phyloP scores from a whole-genome alignment of 768 basidiomycete genomes.

The Trametes coccinea region DNA sequence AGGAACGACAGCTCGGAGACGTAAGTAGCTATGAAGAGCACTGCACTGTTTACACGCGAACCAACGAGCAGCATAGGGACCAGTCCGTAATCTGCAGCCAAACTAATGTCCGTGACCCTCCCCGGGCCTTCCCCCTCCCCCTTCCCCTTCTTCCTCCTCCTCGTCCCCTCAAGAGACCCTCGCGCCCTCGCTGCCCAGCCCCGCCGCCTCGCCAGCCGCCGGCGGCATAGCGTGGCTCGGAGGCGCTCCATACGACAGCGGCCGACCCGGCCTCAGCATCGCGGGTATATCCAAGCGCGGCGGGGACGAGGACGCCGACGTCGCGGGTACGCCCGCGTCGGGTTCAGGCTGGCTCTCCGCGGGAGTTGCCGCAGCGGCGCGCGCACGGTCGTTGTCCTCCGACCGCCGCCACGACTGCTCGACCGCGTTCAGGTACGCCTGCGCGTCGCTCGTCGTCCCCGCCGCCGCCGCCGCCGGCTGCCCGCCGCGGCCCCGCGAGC shows the following conservation, averaged over 20 bases:
- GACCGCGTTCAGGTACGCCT: slow-evolving; percentile 5
- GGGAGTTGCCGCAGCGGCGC: not conserved
- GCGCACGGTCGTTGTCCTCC: not conserved
- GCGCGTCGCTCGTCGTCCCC: slow-evolving; percentile 5
- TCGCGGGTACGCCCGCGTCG: not conserved
- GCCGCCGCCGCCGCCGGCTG: not conserved
- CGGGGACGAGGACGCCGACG: not conserved
- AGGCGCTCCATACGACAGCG: not conserved
- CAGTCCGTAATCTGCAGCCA: too few relatives aligned
- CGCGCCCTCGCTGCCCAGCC: too few relatives aligned
- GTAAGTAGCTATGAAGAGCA: too few relatives aligned
- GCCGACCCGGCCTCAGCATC: slow-evolving; percentile 8
- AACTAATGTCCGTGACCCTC: too few relatives aligned
- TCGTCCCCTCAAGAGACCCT: too few relatives aligned
- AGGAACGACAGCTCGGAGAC: too few relatives aligned
- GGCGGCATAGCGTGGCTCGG: too few relatives aligned
- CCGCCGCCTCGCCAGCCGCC: too few relatives aligned
- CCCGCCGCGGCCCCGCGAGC: not conserved
- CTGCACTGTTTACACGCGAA: not conserved
- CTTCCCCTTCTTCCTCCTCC: too few relatives aligned
- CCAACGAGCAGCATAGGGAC: too few relatives aligned
- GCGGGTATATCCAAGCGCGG: slow-evolving; percentile 13
- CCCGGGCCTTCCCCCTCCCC: too few relatives aligned
- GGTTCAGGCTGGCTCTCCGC: not conserved
- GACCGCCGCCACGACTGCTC: slow-evolving; percentile 2